Evolutionary conservation across 2,329 filamentous ascomycete species (phyloP), one percentile per base, ranked within the genome.

Genomic region (Mariannaea sp.): DNA sequence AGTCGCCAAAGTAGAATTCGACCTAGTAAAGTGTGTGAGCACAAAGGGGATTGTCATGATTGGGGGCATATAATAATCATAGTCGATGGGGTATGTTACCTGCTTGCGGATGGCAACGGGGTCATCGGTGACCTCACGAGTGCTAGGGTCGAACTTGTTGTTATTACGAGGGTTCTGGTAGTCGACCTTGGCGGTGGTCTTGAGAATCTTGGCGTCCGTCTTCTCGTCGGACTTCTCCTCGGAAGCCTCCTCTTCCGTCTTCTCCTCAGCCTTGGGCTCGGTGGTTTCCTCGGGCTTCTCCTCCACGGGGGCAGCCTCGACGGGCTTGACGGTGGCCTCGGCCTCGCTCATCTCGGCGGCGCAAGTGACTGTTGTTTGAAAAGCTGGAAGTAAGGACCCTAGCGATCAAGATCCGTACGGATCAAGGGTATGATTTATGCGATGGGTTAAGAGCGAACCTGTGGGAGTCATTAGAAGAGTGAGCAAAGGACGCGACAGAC

Each of bases 1-100:
- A 89, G 72, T 95, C 89, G 67, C 89, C 89, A 75, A 97, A 96
- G 81, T 97, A 97, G 74, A 96, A 97, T 71, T 97, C 92, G 65
- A 96, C 90, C 88, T 95, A 62, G 24, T 45, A 41, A 38, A 9
- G 27, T n/a, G n/a, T n/a, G n/a, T n/a, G n/a, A n/a, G n/a, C n/a
- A n/a, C n/a, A n/a, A n/a, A n/a, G n/a, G n/a, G n/a, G n/a, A n/a
- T n/a, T n/a, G 41, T 62, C 32, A 57, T 52, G 19, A 27, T 17
- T 29, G 35, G 30, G 17, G 20, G 49, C 20, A 40, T 19, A 17
- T 17, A 17, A 13, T n/a, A 8, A 29, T n/a, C 26, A 35, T 27
- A 26, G 26, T 12, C 12, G 17, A 22, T 13, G 17, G 16, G 32
- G 26, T 41, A 49, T 20, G 27, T 32, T 77, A 90, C 89, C 81